phyloP scores from a whole-genome alignment of 2,329 filamentous ascomycete species.

The Mariannaea elegans region DNA sequence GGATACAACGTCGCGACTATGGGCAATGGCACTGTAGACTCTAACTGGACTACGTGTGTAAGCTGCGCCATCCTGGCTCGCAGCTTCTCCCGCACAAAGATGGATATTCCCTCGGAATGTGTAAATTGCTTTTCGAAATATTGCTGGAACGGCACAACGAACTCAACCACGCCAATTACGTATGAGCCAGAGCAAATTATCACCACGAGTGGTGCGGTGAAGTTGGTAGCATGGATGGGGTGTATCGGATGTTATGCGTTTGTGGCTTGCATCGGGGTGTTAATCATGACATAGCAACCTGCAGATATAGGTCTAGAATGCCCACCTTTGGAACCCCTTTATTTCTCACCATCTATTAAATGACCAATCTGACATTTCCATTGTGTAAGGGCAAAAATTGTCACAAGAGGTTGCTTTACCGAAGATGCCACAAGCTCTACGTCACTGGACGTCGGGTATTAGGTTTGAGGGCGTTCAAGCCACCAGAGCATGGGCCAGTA shows the following conservation, averaged over 20 bases:
- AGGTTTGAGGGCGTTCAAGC: too few relatives aligned
- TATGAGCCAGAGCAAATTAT: constrained; percentile 52
- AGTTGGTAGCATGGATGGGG: not conserved
- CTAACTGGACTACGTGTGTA: constrained; percentile 79
- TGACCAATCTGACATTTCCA: too few relatives aligned
- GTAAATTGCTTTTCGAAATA: constrained; percentile 77
- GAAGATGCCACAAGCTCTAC: too few relatives aligned
- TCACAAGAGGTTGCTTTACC: too few relatives aligned
- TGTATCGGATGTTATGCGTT: not conserved
- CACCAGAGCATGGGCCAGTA: too few relatives aligned
- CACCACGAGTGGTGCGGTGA: not conserved
- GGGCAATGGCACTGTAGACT: constrained; percentile 64
- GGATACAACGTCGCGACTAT: constrained; percentile 71
- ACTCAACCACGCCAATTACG: constrained; percentile 39
- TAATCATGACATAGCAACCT: too few relatives aligned
- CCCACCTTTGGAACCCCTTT: too few relatives aligned
- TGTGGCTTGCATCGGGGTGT: not conserved
- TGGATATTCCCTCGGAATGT: constrained; percentile 72
- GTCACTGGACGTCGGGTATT: too few relatives aligned
- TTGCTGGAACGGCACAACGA: constrained; percentile 82
- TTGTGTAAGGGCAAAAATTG: too few relatives aligned
- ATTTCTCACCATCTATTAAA: too few relatives aligned
- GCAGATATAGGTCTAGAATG: too few relatives aligned
- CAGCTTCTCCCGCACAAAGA: constrained; percentile 72
- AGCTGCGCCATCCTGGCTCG: constrained; percentile 82